Conservation (phyloP, 192 early-diverging fungal species). For the Spizellomyces punctatus region DNA sequence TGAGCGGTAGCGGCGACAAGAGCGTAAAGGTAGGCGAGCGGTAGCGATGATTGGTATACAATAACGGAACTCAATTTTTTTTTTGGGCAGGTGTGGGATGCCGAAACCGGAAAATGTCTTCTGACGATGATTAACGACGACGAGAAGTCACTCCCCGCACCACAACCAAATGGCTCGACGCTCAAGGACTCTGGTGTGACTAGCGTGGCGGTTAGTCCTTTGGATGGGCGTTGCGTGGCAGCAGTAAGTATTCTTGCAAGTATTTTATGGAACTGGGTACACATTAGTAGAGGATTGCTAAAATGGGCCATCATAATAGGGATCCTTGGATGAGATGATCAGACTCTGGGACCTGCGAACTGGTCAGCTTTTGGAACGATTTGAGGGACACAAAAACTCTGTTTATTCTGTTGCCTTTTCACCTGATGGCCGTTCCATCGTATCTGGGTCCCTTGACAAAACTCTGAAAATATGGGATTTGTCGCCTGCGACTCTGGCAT, state of each 20-base stretch:
- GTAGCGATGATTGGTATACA: not conserved
- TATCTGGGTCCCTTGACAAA: conserved; percentile 90
- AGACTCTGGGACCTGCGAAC: conserved; percentile 88
- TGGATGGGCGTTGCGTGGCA: conserved; percentile 80
- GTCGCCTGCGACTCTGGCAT: conserved; percentile 24
- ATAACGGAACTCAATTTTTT: not conserved
- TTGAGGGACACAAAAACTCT: conserved; percentile 94
- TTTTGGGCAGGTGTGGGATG: conserved; percentile 79
- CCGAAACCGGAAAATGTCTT: conserved; percentile 73
- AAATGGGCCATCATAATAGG: conserved; percentile 36
- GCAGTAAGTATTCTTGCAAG: conserved; percentile 47
- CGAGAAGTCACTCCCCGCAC: conserved; percentile 19
- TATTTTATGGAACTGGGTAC: not conserved
- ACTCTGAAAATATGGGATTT: conserved; percentile 93
- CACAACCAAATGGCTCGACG: conserved; percentile 21
- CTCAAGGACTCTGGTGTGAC: conserved; percentile 92
- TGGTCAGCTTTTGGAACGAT: conserved; percentile 79
- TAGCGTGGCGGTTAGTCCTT: conserved; percentile 87
- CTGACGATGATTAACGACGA: conserved; percentile 80
- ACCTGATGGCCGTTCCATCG: conserved; percentile 87
- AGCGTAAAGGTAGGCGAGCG: conserved; percentile 40
- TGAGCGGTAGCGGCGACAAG: conserved; percentile 70
- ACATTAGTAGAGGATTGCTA: not conserved
- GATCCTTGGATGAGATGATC: conserved; percentile 90
- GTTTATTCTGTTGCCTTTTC: conserved; percentile 96